These are phyloP conservation scores for Aphanomyces stellatus DNA, from an alignment of 352 stramenopile genomes.

Conservation along the genomic window DNA sequence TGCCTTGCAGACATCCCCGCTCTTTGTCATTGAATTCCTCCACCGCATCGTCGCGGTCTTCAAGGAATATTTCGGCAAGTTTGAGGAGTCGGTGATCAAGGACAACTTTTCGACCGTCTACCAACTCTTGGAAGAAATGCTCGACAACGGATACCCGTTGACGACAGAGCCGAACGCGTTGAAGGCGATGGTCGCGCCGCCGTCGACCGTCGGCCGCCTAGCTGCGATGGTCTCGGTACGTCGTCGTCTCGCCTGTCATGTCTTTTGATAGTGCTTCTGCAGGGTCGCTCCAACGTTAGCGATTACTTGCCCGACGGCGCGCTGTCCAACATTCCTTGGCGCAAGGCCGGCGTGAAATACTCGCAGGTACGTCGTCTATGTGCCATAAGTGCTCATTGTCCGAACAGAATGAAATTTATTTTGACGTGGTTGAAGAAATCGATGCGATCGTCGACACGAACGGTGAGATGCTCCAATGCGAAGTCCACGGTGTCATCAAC, in stretches of 20 bases:
- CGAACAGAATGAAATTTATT: conserved; percentile 95
- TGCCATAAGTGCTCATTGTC: too few species aligned
- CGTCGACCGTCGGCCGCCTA: conserved; percentile 88
- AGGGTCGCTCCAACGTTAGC: conserved; percentile 84
- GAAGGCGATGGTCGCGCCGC: conserved; percentile 94
- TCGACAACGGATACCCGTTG: conserved; percentile 96
- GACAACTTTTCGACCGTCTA: conserved; percentile 97
- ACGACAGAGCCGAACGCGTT: conserved; percentile 97
- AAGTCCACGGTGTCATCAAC: conserved; percentile 94
- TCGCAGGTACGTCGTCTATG: conserved; percentile 36
- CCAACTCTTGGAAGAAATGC: conserved; percentile 93
- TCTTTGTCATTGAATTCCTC: conserved; percentile 95
- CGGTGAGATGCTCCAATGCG: conserved; percentile 86
- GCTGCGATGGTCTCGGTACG: conserved; percentile 77
- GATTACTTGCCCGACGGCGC: conserved; percentile 88
- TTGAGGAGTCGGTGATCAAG: conserved; percentile 95
- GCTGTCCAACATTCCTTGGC: conserved; percentile 96
- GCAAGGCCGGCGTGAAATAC: conserved; percentile 94
- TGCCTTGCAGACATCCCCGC: conserved; percentile 46
- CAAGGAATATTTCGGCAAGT: conserved; percentile 94
- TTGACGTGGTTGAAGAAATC: conserved; percentile 97
- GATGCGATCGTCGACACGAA: conserved; percentile 93
- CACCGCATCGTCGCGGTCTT: conserved; percentile 97
- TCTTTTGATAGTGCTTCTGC: not conserved
- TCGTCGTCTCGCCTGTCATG: not conserved